Evolutionary conservation across 345 rosid genomes (phyloP).

Genomic region (Bruguiera parviflora): DNA sequence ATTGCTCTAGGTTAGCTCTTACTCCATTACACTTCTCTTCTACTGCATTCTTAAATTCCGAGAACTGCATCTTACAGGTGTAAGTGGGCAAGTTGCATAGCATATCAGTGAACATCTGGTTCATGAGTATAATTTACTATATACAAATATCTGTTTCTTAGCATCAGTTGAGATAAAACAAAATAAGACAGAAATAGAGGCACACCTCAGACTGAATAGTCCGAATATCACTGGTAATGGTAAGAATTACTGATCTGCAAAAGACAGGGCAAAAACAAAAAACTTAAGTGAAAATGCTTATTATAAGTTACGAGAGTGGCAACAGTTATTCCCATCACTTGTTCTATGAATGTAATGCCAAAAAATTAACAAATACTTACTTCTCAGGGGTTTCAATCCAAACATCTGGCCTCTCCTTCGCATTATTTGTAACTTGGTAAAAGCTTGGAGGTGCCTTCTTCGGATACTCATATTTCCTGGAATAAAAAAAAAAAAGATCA

Average conservation of each 20-base stretch:
- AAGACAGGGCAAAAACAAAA: slow-evolving; percentile 11
- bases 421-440: slow-evolving; percentile 79
- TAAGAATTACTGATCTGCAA: slow-evolving; percentile 78
- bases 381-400: slow-evolving; percentile 98
- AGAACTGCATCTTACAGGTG: no score
- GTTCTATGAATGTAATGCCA: slow-evolving; percentile 11
- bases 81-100: no score
- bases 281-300: slow-evolving; percentile 5
- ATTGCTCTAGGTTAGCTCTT: no score
- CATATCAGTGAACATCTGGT: no score
- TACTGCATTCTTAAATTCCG: no score
- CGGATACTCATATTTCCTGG: slow-evolving; percentile 82
- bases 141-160: no score
- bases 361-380: slow-evolving; percentile 39
- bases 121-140: no score
- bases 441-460: slow-evolving; percentile 78
- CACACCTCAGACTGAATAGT: slow-evolving; percentile 93
- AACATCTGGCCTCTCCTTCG: slow-evolving; percentile 96
- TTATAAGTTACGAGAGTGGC: no score
- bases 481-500: slow-evolving; percentile 22
- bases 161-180: not conserved
- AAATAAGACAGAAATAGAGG: slow-evolving; percentile 14
- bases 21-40: no score
- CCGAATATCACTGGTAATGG: slow-evolving; percentile 91
- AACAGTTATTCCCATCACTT: slow-evolving; percentile 3